These are phyloP conservation scores for Aspergillus carbonarius DNA, from an alignment of 2,329 filamentous ascomycete genomes.

Conservation along the genomic window DNA sequence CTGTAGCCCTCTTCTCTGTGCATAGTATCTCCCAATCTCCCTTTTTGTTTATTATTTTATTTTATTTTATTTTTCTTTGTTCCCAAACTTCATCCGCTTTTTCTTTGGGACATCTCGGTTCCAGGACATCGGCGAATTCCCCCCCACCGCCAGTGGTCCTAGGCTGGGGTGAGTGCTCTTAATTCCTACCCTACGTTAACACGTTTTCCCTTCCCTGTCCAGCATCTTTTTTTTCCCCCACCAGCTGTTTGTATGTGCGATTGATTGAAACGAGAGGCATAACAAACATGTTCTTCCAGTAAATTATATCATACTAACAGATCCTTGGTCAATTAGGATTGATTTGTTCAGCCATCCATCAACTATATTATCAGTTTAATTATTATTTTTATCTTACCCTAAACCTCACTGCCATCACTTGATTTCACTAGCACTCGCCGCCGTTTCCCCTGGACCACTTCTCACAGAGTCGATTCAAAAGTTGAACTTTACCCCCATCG, in stretches of 20 bases:
- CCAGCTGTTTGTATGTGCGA: neutral
- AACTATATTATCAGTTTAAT: slow-evolving; percentile 9
- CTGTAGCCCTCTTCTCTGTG: neutral
- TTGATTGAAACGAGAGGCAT: neutral
- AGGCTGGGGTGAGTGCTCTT: slow-evolving; percentile 16
- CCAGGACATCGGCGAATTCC: slow-evolving; percentile 1
- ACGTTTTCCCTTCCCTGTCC: neutral
- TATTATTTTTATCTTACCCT: neutral
- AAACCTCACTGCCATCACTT: neutral
- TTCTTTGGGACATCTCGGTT: slow-evolving; percentile 7
- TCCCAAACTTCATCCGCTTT: slow-evolving; percentile 18
- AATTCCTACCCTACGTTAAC: slow-evolving; percentile 1
- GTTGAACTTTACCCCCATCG: neutral
- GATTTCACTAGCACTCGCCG: neutral
- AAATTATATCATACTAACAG: neutral
- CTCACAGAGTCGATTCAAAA: neutral
- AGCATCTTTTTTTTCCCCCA: neutral
- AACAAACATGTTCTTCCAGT: neutral
- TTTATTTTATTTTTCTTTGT: slow-evolving; percentile 15
- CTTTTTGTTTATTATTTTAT: slow-evolving; percentile 11
- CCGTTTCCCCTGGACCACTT: neutral
- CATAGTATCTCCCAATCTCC: slow-evolving; percentile 8
- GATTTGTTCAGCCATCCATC: neutral
- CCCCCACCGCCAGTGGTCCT: slow-evolving; percentile 15
- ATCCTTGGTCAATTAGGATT: neutral